Evolutionary conservation across 2,329 filamentous ascomycete species (phyloP).

Genomic region (Herpotrichia juniperi): DNA sequence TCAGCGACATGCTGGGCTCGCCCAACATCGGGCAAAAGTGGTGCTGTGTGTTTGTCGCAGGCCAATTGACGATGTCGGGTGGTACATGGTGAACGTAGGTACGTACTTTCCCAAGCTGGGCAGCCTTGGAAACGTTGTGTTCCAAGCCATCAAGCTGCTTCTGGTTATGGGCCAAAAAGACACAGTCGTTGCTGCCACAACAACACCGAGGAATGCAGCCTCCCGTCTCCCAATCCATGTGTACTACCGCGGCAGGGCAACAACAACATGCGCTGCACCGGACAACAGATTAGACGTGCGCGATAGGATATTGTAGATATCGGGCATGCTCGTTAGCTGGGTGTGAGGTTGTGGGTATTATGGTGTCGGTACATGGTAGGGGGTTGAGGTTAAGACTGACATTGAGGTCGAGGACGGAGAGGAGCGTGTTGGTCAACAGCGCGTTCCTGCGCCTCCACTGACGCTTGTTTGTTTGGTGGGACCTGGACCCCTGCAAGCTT

Average conservation of each 20-base stretch:
- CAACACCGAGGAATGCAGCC: constrained; percentile 67
- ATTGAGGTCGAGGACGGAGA: neutral
- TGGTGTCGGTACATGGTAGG: neutral
- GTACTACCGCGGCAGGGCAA: constrained; percentile 21
- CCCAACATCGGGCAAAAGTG: neutral
- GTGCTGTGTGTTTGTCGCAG: neutral
- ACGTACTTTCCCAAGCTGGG: constrained; percentile 89
- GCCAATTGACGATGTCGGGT: neutral
- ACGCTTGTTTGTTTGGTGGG: too few relatives aligned
- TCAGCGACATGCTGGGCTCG: constrained; percentile 64
- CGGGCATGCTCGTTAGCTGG: constrained; percentile 34
- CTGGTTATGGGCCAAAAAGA: constrained; percentile 81
- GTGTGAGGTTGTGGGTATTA: constrained; percentile 1
- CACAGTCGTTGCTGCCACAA: constrained; percentile 81
- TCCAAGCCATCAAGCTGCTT: constrained; percentile 80
- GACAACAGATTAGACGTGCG: neutral
- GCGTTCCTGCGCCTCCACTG: neutral
- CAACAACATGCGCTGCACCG: constrained; percentile 8
- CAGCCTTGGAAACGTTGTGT: constrained; percentile 84
- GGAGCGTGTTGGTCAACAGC: neutral
- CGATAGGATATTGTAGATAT: constrained; percentile 5
- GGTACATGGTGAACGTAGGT: constrained; percentile 10
- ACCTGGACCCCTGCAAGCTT: neutral
- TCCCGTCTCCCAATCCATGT: constrained; percentile 15
- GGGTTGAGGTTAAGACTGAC: neutral